Evolutionary conservation across 1,284 basidiomycete species (phyloP).

Genomic region (Grifola frondosa): DNA sequence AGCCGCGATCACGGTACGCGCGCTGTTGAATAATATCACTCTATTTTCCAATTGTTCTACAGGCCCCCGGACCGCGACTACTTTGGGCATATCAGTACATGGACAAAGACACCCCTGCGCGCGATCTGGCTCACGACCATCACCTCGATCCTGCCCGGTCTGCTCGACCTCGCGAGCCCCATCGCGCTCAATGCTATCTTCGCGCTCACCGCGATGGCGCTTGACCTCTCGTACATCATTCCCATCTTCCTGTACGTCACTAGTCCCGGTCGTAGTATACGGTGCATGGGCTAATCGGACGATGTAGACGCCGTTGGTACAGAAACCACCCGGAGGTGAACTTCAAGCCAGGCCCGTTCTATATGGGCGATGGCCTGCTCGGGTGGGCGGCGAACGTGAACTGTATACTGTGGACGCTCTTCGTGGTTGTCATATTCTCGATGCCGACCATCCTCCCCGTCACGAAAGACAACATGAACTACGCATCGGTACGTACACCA

Average conservation of each 20-base stretch:
- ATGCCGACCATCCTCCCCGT: slow-evolving; percentile 74
- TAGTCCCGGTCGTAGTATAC: not conserved
- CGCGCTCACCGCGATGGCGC: slow-evolving; percentile 72
- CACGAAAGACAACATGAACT: slow-evolving; percentile 75
- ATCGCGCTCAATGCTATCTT: slow-evolving; percentile 85
- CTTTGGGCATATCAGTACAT: slow-evolving; percentile 69
- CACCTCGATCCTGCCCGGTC: slow-evolving; percentile 66
- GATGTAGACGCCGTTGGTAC: slow-evolving; percentile 58
- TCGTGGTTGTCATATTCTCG: slow-evolving; percentile 71
- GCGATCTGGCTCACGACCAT: slow-evolving; percentile 81
- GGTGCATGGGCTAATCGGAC: slow-evolving; percentile 2
- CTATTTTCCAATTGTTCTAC: slow-evolving; percentile 3
- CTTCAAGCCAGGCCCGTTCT: slow-evolving; percentile 89
- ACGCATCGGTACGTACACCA: slow-evolving; percentile 48
- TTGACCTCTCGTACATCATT: slow-evolving; percentile 73
- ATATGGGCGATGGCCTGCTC: slow-evolving; percentile 72
- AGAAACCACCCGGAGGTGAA: slow-evolving; percentile 80
- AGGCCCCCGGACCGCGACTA: slow-evolving; percentile 78
- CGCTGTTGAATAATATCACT: not conserved
- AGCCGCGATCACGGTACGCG: slow-evolving; percentile 73
- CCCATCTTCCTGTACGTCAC: slow-evolving; percentile 58
- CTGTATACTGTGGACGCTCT: slow-evolving; percentile 70
- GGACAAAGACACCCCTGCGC: slow-evolving; percentile 77
- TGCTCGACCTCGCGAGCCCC: slow-evolving; percentile 77
- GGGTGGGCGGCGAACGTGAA: slow-evolving; percentile 65